Percentiles rank a stretch among this genome's conserved stretches.
phyloP scores from a whole-genome alignment of 805 yeast genomes.

The Nakazawaea anatomiae region DNA sequence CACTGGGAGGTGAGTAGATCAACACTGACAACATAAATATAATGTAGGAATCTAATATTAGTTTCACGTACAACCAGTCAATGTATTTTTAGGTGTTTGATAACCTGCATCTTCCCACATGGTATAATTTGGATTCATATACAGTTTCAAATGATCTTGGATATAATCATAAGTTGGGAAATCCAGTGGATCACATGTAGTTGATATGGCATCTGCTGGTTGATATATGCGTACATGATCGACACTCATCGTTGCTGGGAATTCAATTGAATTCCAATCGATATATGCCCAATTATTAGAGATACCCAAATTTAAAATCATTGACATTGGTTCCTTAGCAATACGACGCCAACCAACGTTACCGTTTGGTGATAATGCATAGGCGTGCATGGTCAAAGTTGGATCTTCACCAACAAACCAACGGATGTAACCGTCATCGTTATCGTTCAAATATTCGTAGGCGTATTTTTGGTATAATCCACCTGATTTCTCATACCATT shows the following conservation, averaged over 20 bases:
- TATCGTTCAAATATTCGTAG: slow-evolving; percentile 70
- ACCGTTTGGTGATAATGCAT: slow-evolving; percentile 84
- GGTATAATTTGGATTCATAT: slow-evolving; percentile 64
- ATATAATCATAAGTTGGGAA: slow-evolving; percentile 87
- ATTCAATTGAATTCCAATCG: slow-evolving; percentile 75
- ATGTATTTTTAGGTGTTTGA: slow-evolving; percentile 51
- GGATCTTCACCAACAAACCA: slow-evolving; percentile 86
- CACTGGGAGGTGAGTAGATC: too few relatives aligned
- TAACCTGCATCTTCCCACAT: slow-evolving; percentile 76
- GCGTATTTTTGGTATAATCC: slow-evolving; percentile 67
- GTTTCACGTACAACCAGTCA: slow-evolving; percentile 2
- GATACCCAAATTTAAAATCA: slow-evolving; percentile 81
- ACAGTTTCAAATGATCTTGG: slow-evolving; percentile 60
- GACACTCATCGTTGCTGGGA: slow-evolving; percentile 72
- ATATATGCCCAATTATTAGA: slow-evolving; percentile 93
- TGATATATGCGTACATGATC: slow-evolving; percentile 94
- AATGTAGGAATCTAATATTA: neutral
- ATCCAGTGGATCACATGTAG: slow-evolving; percentile 84
- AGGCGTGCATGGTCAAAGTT: slow-evolving; percentile 66
- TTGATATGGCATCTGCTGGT: slow-evolving; percentile 51
- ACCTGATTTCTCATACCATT: slow-evolving; percentile 75
- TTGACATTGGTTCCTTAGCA: slow-evolving; percentile 89
- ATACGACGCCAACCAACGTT: slow-evolving; percentile 79
- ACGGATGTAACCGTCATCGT: slow-evolving; percentile 64
- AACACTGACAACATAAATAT: neutral